Evolutionary conservation across 1,139 yeast genomes (phyloP), one percentile per base, ranked within the genome.

Genomic region (Pichia sp.): DNA sequence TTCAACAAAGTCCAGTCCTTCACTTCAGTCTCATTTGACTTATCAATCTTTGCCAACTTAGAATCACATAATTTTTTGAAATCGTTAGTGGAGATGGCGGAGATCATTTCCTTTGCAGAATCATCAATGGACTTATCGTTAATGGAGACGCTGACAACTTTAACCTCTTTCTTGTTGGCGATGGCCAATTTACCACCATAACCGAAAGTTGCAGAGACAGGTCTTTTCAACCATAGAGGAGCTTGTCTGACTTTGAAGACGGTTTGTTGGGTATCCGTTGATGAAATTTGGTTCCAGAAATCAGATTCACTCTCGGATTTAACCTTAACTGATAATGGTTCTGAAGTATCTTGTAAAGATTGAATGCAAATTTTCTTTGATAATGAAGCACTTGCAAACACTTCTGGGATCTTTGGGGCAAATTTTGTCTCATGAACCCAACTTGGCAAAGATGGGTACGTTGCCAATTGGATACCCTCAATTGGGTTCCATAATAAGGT

Each of bases 381-480:
- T 50, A 84, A 85, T 12, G 96, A 84, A 18, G 97, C 93, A 39
- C 88, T 74, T 7, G 97, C 98, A 65, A 93, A 83, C 39, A 86
- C 63, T 44, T 88, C 96, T 5, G 99, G 98, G 19, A 85, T 76
- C 20, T 67, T 60, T 30, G 95, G 94, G 41, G 95, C 94, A 66
- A 88, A 91, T 50, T 74, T 72, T 13, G 94, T 74, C 59, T 83
- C 77, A 64, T 87, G 91, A 20, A 86, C 82, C 98, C 98, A 91
- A 59, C 86, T 88, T 28, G 94, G 84, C 29, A 94, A 75, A 19
- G 93, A 76, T 35, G 97, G 96, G 56, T 85, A 91, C 54, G 85
- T 85, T 6, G 93, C 95, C 46, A 91, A 64, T 52, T 75, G 74
- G 40, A 67, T 66, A 27, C 84, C 88, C 22, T 63, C 62, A 18